Base-by-base conservation (phyloP, 805 yeast species). In the Ogataea kodamae region DNA sequence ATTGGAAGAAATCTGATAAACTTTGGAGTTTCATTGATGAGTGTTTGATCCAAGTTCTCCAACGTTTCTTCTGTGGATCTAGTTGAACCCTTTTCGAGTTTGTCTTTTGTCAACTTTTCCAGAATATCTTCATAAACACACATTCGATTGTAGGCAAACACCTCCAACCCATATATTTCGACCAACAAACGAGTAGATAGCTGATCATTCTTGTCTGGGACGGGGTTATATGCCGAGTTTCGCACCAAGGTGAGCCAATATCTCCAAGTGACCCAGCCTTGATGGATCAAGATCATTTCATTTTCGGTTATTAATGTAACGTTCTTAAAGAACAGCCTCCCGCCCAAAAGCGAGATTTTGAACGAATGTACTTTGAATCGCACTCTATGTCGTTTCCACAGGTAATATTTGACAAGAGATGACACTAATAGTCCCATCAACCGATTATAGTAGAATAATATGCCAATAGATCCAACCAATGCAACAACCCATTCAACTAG, bases 181-280 rank as follows among this genome's bases (percentile, higher is more conserved):
- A 88, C 51, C 4, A 68, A 46, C 39, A 80, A 69, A 23, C 87
- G 63, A 7, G 79, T 62, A 2, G 83, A 82, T 2, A 76, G 68
- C 24, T 61, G 56, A 8, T 56, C 61, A 49, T 78, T 77, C n/a
- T 59, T 58, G 11, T 39, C 37, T 22, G 37, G 14, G 26, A 50
- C 54, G 15, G 34, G 40, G 11, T 42, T 35, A 31, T 64, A 58
- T 22, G 60, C 62, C 2, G 74, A 57, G 14, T 62, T 45, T 33
- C 77, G 55, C 9, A 70, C 64, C 19, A 60, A 45, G 4, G 65
- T 61, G 32, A 86, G 63, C 97, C 97, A 92, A 56, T 87, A 90
- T 40, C 94, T 61, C 97, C 97, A 92, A 0, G 95, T 84, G 17
- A 90, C 52, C 47, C 76, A 74, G 1, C 90, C 82, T 40, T 80